A percentile compares a stretch with the other conserved stretches of the same genome.
These are phyloP conservation scores for Dipteronia dyeriana DNA, from an alignment of 345 rosid species.

Conservation along the genomic window DNA sequence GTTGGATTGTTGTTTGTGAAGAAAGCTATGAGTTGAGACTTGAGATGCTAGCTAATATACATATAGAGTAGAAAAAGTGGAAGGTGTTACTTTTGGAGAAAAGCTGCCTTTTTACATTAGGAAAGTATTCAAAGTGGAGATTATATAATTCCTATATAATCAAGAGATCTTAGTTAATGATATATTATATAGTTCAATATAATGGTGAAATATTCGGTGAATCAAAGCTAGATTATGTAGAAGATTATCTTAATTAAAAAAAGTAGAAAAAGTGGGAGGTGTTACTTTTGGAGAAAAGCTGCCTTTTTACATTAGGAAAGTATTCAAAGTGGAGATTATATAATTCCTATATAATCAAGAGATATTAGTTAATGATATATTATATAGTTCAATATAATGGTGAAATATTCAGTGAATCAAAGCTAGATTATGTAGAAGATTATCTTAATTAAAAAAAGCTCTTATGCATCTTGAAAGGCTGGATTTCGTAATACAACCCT, in stretches of 20 bases:
- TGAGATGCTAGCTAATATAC: no score
- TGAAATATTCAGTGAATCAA: neutral
- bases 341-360: no score
- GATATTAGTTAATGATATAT: neutral
- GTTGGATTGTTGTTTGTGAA: neutral
- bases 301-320: neutral
- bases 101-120: neutral
- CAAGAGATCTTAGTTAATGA: neutral
- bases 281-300: neutral
- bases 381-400: neutral
- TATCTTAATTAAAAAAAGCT: constrained; percentile 2
- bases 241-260: constrained; percentile 1
- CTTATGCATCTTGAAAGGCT: constrained; percentile 18
- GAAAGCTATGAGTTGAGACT: constrained; percentile 1
- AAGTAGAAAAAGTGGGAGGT: constrained; percentile 7
- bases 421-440: constrained; percentile 14
- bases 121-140: neutral
- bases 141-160: neutral
- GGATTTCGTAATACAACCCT: constrained; percentile 14
- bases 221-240: constrained; percentile 12
- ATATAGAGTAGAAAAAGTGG: constrained; percentile 13
- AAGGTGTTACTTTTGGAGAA: neutral
- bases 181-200: neutral
- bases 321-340: neutral
- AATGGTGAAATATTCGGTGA: constrained; percentile 9